Evolutionary conservation across 495 filamentous ascomycete species (phyloP), one percentile per base, ranked within the genome.

Genomic region (Podospora conica): DNA sequence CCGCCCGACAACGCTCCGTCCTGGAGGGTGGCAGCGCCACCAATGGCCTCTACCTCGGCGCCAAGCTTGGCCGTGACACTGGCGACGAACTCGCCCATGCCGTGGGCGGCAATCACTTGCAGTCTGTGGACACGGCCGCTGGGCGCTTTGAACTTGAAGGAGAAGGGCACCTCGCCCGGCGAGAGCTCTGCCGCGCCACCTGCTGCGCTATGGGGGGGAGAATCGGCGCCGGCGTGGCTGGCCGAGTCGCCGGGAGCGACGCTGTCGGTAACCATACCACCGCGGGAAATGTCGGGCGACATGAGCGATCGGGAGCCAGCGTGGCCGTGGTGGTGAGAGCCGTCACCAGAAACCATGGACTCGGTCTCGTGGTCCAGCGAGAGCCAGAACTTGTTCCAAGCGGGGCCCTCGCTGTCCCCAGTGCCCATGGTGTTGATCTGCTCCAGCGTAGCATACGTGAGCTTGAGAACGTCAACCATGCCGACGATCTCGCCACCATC

Each of bases 341-440:
- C 90, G 65, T 92, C 91, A 56, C 96, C 95, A 63, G 95, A 99
- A 67, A 98, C 87, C 82, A 96, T 89, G 1, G 95, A 98, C 77
- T 98, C 95, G 5, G 94, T 95, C 73, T 97, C 95, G 71, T 96
- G 88, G 77, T 97, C 93, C 69, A 98, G 86, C 3, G 95, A 97
- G 62, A 98, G 81, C 95, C 95, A 98, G 81, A 98, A 98, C 79
- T 97, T 98, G 80, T 97, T 96, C 95, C 95, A 98, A 15, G 95
- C 95, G 18, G 95, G 95, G 0, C 95, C 95, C 77, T 98, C 95
- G 69, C 87, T 92, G 72, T 98, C 94, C 27, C 83, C 84, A 23
- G 87, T 91, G 53, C 82, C 83, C 80, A 84, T 85, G 21, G 80
- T 79, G 72, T 84, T 84, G 78, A 97, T 92, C 84, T 98, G 95